Percentiles rank a stretch among this genome's conserved stretches.
These are phyloP conservation scores for Spathaspora boniae DNA, from an alignment of 805 yeast genomes.

Conservation along the genomic window DNA sequence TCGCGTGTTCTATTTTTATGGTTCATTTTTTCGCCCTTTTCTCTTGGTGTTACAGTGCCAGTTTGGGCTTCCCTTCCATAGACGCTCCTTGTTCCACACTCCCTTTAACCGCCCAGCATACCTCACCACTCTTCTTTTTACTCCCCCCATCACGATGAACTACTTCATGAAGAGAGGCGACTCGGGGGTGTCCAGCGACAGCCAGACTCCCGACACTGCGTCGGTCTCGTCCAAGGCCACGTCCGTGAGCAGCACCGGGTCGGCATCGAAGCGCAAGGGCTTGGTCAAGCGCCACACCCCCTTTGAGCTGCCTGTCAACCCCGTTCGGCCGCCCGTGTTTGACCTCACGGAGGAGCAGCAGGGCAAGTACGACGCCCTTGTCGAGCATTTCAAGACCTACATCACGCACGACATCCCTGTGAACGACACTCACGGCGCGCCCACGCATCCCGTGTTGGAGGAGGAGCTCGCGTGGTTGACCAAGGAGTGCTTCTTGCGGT, in stretches of 20 bases:
- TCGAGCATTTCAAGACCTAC: constrained; percentile 27
- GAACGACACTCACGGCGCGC: constrained; percentile 21
- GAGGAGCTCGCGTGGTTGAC: constrained; percentile 45
- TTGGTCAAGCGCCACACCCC: constrained; percentile 36
- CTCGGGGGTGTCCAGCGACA: constrained; percentile 1
- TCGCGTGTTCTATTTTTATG: too few relatives aligned
- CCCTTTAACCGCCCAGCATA: neutral
- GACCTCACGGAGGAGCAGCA: constrained; percentile 29
- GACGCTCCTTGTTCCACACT: neutral
- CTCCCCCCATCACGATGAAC: constrained; percentile 8
- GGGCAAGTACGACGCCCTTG: constrained; percentile 26
- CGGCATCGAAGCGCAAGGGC: constrained; percentile 14
- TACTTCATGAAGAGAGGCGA: constrained; percentile 18
- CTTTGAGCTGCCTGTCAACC: constrained; percentile 36
- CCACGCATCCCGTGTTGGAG: constrained; percentile 22
- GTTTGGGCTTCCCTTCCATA: neutral
- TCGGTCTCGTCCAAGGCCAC: constrained; percentile 18
- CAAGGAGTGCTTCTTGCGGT: constrained; percentile 50
- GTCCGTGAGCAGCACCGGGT: constrained; percentile 3
- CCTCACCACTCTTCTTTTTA: constrained; percentile 1
- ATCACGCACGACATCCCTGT: constrained; percentile 26
- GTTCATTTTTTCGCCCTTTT: too few relatives aligned
- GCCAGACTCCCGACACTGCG: constrained; percentile 12
- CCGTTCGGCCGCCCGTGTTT: constrained; percentile 27
- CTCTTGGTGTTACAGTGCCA: too few relatives aligned